Evolutionary conservation across 768 basidiomycete genomes (phyloP), one percentile per base, ranked within the genome.

Genomic region (Termitomyces heimii): DNA sequence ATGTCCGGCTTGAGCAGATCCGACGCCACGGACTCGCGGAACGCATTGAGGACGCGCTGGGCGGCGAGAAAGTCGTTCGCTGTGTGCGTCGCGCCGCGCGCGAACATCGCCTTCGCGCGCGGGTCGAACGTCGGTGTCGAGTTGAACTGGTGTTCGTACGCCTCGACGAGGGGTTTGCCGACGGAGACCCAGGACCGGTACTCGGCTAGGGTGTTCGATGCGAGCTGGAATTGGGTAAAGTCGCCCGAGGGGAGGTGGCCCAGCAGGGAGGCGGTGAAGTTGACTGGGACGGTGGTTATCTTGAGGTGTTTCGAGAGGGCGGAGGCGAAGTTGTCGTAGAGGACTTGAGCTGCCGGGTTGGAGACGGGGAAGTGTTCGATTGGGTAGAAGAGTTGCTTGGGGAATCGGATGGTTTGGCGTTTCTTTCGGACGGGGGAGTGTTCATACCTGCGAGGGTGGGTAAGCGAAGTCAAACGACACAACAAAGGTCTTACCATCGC

Each of bases 161-260:
- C 55, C 20, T 68, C 60, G 14, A 68, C 60, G n/a, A 70, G 65
- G 2, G 74, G 74, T 35, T 69, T 64, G 5, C 70, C 74, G 13
- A 75, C 71, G 22, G 62, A 61, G 1, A 63, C 56, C 71, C 71
- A 75, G 0, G 74, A 69, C 13, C 69, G 69, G 55, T 73, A 74
- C 59, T 74, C 72, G 2, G 69, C 69, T 9, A 74, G 69, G 16
- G 63, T 65, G 56, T 71, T 73, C 28, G 73, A 73, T 1, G 61
- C 52, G 5, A 58, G 40, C 44, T 70, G 71, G 60, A 74, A 70
- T 40, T 60, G 57, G 4, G 61, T 32, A 49, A 74, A 73, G 55
- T 62, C 65, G n/a, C 59, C 55, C 29, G 70, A 65, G 39, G 72
- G 71, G 47, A 74, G 59, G 56, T 67, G 66, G 0, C 70, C 64